Evolutionary conservation across 2,329 filamentous ascomycete genomes (phyloP), one percentile per base, ranked within the genome.

Genomic region (Metarhizium guizhouense): DNA sequence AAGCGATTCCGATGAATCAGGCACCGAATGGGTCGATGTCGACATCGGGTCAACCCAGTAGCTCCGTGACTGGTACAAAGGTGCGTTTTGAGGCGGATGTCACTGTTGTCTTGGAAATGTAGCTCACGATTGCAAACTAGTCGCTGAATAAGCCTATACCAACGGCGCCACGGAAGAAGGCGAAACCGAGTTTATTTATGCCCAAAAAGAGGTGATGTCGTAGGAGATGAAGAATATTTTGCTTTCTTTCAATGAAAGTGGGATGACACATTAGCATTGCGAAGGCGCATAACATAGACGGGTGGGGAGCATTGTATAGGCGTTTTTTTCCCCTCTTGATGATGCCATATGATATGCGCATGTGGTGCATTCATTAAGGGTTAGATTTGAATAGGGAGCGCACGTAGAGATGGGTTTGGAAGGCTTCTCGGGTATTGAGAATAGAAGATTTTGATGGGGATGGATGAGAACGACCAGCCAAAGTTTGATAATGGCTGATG

Each of bases 171-270:
- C 56, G 59, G 43, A 61, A 60, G 43, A 62, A 58, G 51, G 25
- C 59, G 6, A 61, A 62, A 43, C 58, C 61, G 13, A 63, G 57
- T 55, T 34, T 64, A 4, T 64, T 64, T 25, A 50, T 64, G 53
- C 60, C 61, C 16, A 59, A 60, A 51, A 64, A 59, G 56, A 58
- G 60, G 36, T 64, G 25, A 58, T n/a, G 8, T 13, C 14, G 48
- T 4, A 34, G 6, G 14, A 36, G 16, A 38, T 34, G 10, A 25
- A 8, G 20, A 13, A 6, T 4, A 29, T 20, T 36, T 16, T 13
- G n/a, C 20, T 34, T 47, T 36, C 34, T 16, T 30, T 18, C 14
- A n/a, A 38, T 8, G 34, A n/a, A 16, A 20, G 36, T 38, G 10
- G 34, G 3, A 29, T 16, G 38, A 38, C n/a, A 7, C 47, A 47